Conservation (phyloP, 345 rosid genomes). For the Eucalyptus erythrocorys region DNA sequence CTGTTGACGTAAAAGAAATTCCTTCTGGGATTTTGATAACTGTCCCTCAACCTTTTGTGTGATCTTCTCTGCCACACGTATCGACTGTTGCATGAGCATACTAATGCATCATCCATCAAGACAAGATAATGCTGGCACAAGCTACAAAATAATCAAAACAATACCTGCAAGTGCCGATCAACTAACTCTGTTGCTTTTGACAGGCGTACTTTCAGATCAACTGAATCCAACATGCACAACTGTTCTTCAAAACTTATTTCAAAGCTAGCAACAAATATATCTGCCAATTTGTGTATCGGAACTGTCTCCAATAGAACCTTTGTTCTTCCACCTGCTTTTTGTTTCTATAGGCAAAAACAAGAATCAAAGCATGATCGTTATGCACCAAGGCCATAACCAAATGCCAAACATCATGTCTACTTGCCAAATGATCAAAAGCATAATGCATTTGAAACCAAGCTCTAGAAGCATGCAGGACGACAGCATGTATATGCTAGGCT, state of each 20-base stretch:
- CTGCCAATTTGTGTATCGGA: conserved; percentile 95
- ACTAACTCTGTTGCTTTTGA: conserved; percentile 97
- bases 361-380: not conserved
- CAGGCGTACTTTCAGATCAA: conserved; percentile 85
- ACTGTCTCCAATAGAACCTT: conserved; percentile 94
- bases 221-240: conserved; percentile 86
- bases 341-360: conserved; percentile 39
- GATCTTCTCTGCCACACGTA: conserved; percentile 98
- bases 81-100: conserved; percentile 64
- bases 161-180: conserved; percentile 96
- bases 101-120: conserved; percentile 7
- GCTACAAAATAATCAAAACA: not conserved
- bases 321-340: conserved; percentile 93
- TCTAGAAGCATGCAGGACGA: not conserved
- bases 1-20: conserved; percentile 98
- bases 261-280: conserved; percentile 98
- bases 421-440: not conserved
- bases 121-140: not conserved
- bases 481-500: not conserved
- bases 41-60: conserved; percentile 99
- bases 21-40: conserved; percentile 96
- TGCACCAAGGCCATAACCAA: not conserved
- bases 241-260: conserved; percentile 99
- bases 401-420: not conserved
- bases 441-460: not conserved